Evolutionary conservation across 208 protist species (phyloP).

Genomic region (Porcisia deanei): DNA sequence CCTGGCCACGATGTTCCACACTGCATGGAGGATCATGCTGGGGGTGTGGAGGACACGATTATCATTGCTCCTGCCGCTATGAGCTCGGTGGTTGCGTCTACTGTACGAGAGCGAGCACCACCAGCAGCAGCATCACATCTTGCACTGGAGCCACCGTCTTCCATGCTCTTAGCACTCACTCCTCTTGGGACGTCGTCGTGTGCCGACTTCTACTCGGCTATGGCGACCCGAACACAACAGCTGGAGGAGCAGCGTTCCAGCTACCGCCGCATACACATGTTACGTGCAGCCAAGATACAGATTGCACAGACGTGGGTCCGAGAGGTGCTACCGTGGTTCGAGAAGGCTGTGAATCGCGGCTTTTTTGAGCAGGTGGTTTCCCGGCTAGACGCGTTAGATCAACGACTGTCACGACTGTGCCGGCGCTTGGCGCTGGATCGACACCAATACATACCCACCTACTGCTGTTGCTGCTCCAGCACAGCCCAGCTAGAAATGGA

Average conservation of each 20-base stretch:
- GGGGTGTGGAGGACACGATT: neutral
- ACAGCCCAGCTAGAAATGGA: neutral
- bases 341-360: conserved; percentile 9
- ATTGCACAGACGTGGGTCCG: conserved; percentile 33
- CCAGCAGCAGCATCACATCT: neutral
- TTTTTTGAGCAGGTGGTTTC: conserved; percentile 15
- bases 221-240: neutral
- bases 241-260: neutral
- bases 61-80: neutral
- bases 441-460: conserved; percentile 20
- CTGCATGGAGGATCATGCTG: neutral
- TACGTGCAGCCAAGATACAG: conserved; percentile 29
- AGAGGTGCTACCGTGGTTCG: conserved; percentile 40
- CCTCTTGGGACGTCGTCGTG: neutral
- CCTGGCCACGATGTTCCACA: neutral
- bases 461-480: neutral
- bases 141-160: neutral
- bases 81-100: neutral
- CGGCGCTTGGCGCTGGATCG: conserved; percentile 22
- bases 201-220: neutral
- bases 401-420: conserved; percentile 14
- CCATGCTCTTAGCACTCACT: neutral
- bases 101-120: neutral
- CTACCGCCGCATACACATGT: neutral
- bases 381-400: conserved; percentile 7